Conservation (phyloP, 306 rosid species). For the Canavalia gladiata region DNA sequence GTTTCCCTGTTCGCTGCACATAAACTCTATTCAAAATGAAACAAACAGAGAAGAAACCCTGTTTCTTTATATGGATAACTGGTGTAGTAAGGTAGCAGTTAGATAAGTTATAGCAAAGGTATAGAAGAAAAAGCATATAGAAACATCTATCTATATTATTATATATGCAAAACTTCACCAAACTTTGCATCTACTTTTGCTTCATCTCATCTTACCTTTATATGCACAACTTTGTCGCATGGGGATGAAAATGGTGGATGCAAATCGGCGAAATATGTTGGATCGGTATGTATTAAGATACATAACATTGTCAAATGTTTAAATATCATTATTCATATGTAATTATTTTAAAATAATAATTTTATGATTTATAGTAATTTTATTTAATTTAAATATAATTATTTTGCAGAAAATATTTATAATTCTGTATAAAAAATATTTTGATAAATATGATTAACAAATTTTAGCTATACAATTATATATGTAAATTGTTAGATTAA, state of each 20-base stretch:
- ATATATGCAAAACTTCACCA: not conserved
- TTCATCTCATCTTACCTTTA: not conserved
- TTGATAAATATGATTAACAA: not conserved
- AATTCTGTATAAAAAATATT: too few species aligned
- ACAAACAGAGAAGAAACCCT: slow-evolving; percentile 44
- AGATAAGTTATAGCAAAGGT: not conserved
- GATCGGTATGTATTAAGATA: too few species aligned
- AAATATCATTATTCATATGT: too few species aligned
- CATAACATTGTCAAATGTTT: too few species aligned
- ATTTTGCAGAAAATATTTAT: too few species aligned
- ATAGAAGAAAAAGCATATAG: not conserved
- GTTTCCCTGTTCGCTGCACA: not conserved
- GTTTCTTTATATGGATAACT: slow-evolving; percentile 29
- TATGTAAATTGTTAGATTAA: not conserved
- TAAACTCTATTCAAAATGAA: slow-evolving; percentile 25
- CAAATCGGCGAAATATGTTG: too few species aligned
- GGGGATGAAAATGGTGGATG: too few species aligned
- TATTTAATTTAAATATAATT: too few species aligned
- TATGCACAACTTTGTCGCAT: not conserved
- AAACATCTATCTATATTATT: not conserved
- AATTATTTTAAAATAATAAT: too few species aligned
- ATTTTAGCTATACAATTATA: not conserved
- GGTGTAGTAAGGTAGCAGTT: not conserved
- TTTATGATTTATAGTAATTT: too few species aligned
- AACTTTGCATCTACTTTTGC: slow-evolving; percentile 21